phyloP scores from a whole-genome alignment of 2,329 filamentous ascomycete genomes.

The Mollisia scopiformis region DNA sequence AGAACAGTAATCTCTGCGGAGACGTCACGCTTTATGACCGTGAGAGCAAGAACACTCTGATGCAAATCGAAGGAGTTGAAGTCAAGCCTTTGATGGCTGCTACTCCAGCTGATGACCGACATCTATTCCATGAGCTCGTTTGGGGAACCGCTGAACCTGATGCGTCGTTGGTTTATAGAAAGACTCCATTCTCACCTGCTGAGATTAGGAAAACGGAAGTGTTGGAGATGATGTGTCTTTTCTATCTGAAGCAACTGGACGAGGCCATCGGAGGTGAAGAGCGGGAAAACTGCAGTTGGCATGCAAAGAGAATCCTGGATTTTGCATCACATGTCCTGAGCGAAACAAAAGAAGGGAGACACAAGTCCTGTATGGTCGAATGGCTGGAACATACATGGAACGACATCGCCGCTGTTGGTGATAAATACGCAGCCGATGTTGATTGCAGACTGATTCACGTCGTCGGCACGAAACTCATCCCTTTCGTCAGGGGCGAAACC shows the following conservation, averaged over 20 bases:
- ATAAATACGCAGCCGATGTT: constrained; percentile 11
- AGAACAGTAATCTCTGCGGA: background rate
- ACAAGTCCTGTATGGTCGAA: constrained; percentile 18
- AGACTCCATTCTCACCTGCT: background rate
- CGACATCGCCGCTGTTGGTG: constrained; percentile 5
- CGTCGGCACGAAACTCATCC: constrained; percentile 25
- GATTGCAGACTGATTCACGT: constrained; percentile 22
- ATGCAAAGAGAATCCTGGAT: constrained; percentile 13
- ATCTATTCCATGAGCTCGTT: constrained; percentile 24
- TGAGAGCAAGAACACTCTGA: constrained; percentile 10
- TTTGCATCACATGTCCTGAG: constrained; percentile 16
- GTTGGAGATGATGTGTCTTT: constrained; percentile 15
- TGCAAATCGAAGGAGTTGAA: constrained; percentile 28
- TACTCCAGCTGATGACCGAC: constrained; percentile 25
- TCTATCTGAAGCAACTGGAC: constrained; percentile 11
- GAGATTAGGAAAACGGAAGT: constrained; percentile 18
- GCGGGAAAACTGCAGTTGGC: constrained; percentile 5
- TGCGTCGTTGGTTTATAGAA: constrained; percentile 17
- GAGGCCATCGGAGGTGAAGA: background rate
- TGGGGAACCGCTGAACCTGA: constrained; percentile 22
- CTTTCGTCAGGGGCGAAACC: constrained; percentile 21
- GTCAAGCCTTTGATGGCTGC: constrained; percentile 24
- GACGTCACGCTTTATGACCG: constrained; percentile 14
- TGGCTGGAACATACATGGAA: constrained; percentile 18
- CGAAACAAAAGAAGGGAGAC: constrained; percentile 11